A percentile compares a stretch with the other conserved stretches of the same genome.
phyloP scores from a whole-genome alignment of 2,329 filamentous ascomycete genomes.

The Didymella arachidicola region DNA sequence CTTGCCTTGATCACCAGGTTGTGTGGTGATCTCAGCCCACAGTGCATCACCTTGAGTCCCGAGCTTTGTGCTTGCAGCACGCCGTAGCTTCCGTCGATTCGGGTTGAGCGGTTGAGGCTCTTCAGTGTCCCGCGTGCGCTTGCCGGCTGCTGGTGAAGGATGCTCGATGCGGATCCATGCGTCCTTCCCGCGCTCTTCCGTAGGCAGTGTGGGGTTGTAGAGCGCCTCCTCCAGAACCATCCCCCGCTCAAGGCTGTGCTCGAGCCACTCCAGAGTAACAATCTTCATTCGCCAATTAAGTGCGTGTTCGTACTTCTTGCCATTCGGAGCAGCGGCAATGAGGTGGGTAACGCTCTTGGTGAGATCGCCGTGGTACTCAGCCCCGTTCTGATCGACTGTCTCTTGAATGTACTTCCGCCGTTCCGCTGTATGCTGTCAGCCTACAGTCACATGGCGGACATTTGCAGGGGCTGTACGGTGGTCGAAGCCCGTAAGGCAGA shows the following conservation, averaged over 20 bases:
- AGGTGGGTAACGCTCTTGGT: slow-evolving; percentile 88
- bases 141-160: slow-evolving; percentile 52
- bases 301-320: slow-evolving; percentile 92
- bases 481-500: slow-evolving; percentile 75
- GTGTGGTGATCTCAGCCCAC: slow-evolving; percentile 85
- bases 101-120: slow-evolving; percentile 53
- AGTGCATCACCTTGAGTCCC: slow-evolving; percentile 80
- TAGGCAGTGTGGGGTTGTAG: slow-evolving; percentile 78
- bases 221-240: slow-evolving; percentile 90
- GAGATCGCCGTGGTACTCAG: slow-evolving; percentile 85
- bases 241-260: slow-evolving; percentile 80
- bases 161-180: slow-evolving; percentile 68
- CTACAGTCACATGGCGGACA: slow-evolving; percentile 5
- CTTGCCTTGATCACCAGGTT: slow-evolving; percentile 35
- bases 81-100: slow-evolving; percentile 77
- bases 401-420: slow-evolving; percentile 75
- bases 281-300: slow-evolving; percentile 80
- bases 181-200: slow-evolving; percentile 75
- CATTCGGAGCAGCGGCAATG: slow-evolving; percentile 78
- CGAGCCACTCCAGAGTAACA: slow-evolving; percentile 84
- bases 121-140: slow-evolving; percentile 44
- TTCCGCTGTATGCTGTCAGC: slow-evolving; percentile 58
- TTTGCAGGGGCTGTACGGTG: slow-evolving; percentile 57
- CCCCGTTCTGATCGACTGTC: slow-evolving; percentile 74
- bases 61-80: slow-evolving; percentile 85